These are phyloP conservation scores for Paraphaeosphaeria sporulosa DNA, from an alignment of 2,329 filamentous ascomycete genomes.

Conservation along the genomic window DNA sequence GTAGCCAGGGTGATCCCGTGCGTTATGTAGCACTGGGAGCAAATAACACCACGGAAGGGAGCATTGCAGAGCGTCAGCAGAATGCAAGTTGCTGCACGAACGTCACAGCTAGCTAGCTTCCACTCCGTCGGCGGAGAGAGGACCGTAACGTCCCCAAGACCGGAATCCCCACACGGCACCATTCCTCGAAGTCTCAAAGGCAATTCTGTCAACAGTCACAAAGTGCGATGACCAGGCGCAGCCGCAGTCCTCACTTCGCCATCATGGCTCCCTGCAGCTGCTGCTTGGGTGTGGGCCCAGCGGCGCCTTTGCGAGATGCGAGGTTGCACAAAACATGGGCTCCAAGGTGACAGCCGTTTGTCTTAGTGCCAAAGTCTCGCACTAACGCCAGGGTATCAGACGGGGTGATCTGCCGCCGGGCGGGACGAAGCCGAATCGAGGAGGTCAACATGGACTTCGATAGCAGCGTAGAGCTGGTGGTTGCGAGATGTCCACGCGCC, in stretches of 20 bases:
- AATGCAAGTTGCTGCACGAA: too few species aligned
- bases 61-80: neutral
- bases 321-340: slow-evolving; percentile 37
- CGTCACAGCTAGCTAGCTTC: too few species aligned
- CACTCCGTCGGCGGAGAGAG: too few species aligned
- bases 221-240: too few species aligned
- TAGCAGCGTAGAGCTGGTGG: slow-evolving; percentile 17
- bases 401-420: slow-evolving; percentile 27
- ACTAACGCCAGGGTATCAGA: neutral
- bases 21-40: neutral
- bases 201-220: too few species aligned
- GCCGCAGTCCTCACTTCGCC: too few species aligned
- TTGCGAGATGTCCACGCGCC: slow-evolving; percentile 1
- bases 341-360: slow-evolving; percentile 45
- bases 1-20: neutral
- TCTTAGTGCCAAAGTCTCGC: slow-evolving; percentile 34
- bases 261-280: too few species aligned
- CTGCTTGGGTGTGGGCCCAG: neutral
- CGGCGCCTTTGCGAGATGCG: slow-evolving; percentile 14
- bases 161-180: too few species aligned
- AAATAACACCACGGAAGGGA: neutral
- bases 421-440: slow-evolving; percentile 23
- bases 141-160: too few species aligned
- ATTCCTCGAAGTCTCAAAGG: too few species aligned
- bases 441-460: slow-evolving; percentile 19